Conservation (phyloP, 305 asterid genomes). For the Fraxinus sp. region DNA sequence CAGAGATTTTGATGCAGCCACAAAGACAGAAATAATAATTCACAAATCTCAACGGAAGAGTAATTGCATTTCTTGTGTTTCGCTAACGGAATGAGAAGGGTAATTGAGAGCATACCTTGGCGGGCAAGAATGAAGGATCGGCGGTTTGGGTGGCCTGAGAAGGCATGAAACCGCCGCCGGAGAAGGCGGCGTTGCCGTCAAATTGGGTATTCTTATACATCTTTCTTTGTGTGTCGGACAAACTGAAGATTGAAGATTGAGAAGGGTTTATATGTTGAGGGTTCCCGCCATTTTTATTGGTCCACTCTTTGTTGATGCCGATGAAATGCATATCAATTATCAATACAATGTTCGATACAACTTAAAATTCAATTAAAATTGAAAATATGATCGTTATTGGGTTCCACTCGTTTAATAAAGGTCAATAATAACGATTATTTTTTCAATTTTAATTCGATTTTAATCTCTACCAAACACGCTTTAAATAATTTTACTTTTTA, state of each 20-base stretch:
- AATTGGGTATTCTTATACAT: slow-evolving; percentile 67
- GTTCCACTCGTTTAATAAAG: no score
- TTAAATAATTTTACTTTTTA: no score
- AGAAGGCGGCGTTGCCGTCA: slow-evolving; percentile 87
- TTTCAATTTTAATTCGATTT: no score
- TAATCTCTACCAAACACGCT: no score
- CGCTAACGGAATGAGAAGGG: not conserved
- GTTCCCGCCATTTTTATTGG: not conserved
- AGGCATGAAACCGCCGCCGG: slow-evolving; percentile 97
- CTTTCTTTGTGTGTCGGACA: not conserved
- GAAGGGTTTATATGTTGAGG: not conserved
- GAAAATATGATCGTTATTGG: no score
- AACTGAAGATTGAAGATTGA: not conserved
- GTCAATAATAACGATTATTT: no score
- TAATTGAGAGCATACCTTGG: slow-evolving; percentile 44
- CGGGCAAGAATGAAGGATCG: slow-evolving; percentile 53
- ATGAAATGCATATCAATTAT: not conserved
- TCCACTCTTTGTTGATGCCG: not conserved
- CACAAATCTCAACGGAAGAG: not conserved
- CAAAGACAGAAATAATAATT: not conserved
- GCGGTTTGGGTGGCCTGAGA: slow-evolving; percentile 82
- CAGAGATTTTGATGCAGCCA: not conserved
- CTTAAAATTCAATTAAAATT: no score
- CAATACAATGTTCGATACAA: no score
- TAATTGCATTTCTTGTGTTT: not conserved